phyloP scores from a whole-genome alignment of 305 asterid genomes.

The Fraxinus greggii region DNA sequence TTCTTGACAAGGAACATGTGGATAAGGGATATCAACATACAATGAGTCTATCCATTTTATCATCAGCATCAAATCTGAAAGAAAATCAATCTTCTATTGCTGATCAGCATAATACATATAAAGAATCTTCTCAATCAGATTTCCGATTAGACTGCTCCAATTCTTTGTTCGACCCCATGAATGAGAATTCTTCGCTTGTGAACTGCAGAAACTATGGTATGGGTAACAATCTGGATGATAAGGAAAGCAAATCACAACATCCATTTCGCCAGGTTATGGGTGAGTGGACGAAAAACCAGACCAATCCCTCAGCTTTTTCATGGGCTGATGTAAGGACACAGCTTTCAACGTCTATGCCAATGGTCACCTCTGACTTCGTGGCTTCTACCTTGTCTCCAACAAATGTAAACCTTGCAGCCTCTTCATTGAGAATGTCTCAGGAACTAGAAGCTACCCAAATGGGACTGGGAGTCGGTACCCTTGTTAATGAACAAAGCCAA shows the following conservation, averaged over 20 bases:
- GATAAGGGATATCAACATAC: slow-evolving; percentile 34
- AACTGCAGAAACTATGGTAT: not conserved
- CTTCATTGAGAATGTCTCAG: slow-evolving; percentile 38
- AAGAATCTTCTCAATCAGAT: slow-evolving; percentile 35
- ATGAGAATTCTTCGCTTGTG: slow-evolving; percentile 43
- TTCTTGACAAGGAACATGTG: slow-evolving; percentile 34
- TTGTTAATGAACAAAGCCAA: slow-evolving; percentile 24
- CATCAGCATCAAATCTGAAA: slow-evolving; percentile 34
- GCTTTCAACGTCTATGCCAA: slow-evolving; percentile 74
- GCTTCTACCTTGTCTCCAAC: slow-evolving; percentile 58
- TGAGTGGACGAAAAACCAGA: slow-evolving; percentile 53
- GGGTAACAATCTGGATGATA: slow-evolving; percentile 18
- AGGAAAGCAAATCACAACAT: slow-evolving; percentile 36
- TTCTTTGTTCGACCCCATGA: slow-evolving; percentile 69
- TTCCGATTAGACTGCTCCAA: slow-evolving; percentile 76
- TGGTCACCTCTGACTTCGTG: slow-evolving; percentile 53
- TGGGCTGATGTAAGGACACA: slow-evolving; percentile 58
- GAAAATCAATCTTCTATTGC: slow-evolving; percentile 26
- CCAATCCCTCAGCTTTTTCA: slow-evolving; percentile 30
- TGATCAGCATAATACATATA: slow-evolving; percentile 29
- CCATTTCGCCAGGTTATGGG: slow-evolving; percentile 54
- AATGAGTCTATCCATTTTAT: slow-evolving; percentile 26
- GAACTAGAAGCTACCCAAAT: slow-evolving; percentile 51
- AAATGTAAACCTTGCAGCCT: slow-evolving; percentile 36
- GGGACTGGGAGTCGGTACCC: slow-evolving; percentile 62